Evolutionary conservation across 1,284 basidiomycete genomes (phyloP).

Genomic region (Trichosporon sp.): DNA sequence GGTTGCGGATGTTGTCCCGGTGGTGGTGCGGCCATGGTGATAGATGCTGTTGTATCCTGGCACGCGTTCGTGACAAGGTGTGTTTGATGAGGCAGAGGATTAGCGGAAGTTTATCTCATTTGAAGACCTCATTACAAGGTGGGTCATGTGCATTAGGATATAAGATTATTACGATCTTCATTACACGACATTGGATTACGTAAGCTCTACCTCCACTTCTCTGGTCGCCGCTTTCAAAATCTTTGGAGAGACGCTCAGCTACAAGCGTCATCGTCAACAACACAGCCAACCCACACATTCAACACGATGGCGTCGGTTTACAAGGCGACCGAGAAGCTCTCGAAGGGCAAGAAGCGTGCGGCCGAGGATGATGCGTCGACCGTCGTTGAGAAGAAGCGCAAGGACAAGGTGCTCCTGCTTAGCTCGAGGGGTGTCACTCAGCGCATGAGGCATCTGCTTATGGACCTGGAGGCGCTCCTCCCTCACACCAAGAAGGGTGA

Average conservation of each 20-base stretch:
- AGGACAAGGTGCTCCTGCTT: conserved; percentile 73
- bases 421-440: conserved; percentile 93
- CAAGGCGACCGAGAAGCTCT: conserved; percentile 18
- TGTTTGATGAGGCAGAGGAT: not conserved
- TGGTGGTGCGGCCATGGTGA: conserved; percentile 3
- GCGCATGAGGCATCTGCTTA: conserved; percentile 96
- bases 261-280: not conserved
- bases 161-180: not conserved
- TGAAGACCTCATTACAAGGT: too few relatives aligned
- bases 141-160: too few relatives aligned
- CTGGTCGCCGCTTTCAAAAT: conserved; percentile 2
- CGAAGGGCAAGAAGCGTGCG: conserved; percentile 22
- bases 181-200: not conserved
- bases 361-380: conserved; percentile 6
- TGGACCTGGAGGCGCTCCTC: conserved; percentile 80
- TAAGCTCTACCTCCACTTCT: conserved; percentile 1
- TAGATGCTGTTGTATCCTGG: not conserved
- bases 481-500: conserved; percentile 96
- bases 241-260: not conserved
- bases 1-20: not conserved
- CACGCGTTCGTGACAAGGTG: not conserved
- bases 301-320: conserved; percentile 17
- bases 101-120: not conserved
- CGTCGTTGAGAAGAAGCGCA: conserved; percentile 45
- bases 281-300: not conserved